Percentiles rank a stretch among this genome's conserved stretches.
Conservation (phyloP, 164 flowering plant genomes). For the Echeveria elegans region DNA sequence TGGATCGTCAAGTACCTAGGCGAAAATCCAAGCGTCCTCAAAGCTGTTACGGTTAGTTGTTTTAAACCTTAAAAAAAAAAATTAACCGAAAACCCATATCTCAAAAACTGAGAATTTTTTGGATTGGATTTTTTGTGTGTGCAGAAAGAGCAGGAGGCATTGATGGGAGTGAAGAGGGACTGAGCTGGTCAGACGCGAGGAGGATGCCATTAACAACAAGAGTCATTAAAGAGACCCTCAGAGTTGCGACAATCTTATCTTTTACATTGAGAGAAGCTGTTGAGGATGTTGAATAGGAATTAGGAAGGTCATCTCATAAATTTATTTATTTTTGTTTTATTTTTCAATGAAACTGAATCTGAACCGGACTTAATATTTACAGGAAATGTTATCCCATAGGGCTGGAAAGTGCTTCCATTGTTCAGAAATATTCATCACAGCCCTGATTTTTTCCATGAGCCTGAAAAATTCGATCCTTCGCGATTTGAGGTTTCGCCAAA, state of each 20-base stretch:
- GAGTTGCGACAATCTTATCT: conserved; percentile 83
- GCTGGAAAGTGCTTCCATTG: conserved; percentile 95
- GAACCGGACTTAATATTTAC: too few relatives aligned
- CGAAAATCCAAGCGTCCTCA: conserved; percentile 68
- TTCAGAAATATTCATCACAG: conserved; percentile 79
- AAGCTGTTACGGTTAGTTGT: conserved; percentile 76
- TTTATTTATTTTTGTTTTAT: too few relatives aligned
- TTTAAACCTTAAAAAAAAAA: background rate
- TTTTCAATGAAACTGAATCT: too few relatives aligned
- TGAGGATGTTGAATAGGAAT: conserved; percentile 87
- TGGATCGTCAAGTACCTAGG: conserved; percentile 91
- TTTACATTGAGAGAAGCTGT: conserved; percentile 99
- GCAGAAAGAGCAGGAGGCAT: conserved; percentile 82
- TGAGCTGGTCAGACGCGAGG: conserved; percentile 72
- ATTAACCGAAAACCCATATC: background rate
- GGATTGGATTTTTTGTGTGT: conserved; percentile 2
- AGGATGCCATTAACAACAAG: conserved; percentile 80
- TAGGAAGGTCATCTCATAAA: too few relatives aligned
- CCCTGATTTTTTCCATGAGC: conserved; percentile 63
- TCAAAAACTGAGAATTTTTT: conserved; percentile 1
- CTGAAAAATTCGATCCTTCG: conserved; percentile 80
- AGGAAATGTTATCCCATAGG: conserved; percentile 75
- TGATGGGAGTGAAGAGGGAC: conserved; percentile 33
- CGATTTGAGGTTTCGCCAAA: conserved; percentile 77
- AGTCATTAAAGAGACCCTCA: conserved; percentile 87